These are phyloP conservation scores for Sarocladium oryzae DNA, from an alignment of 2,329 filamentous ascomycete genomes.

Conservation along the genomic window DNA sequence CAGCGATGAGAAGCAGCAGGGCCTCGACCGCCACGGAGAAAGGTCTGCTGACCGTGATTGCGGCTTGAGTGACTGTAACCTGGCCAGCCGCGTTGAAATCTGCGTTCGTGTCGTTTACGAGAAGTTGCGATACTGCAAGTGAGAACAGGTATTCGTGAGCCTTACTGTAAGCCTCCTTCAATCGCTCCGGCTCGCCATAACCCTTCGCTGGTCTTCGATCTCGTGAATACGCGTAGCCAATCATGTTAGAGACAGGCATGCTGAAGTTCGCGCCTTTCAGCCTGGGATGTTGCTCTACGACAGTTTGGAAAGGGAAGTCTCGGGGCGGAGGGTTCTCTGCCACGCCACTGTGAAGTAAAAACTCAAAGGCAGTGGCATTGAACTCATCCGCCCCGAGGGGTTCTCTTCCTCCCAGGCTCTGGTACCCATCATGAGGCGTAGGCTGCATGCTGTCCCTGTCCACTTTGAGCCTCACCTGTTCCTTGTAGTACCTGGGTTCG, in stretches of 20 bases:
- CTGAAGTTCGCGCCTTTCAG: slow-evolving; percentile 12
- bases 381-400: slow-evolving; percentile 20
- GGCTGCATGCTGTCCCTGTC: background rate
- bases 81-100: background rate
- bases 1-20: slow-evolving; percentile 17
- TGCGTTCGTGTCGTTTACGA: slow-evolving; percentile 14
- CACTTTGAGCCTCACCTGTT: slow-evolving; percentile 31
- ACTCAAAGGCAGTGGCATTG: slow-evolving; percentile 28
- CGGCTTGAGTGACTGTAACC: slow-evolving; percentile 16
- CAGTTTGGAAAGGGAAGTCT: slow-evolving; percentile 19
- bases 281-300: slow-evolving; percentile 21
- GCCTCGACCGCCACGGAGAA: slow-evolving; percentile 25
- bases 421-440: background rate
- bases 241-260: slow-evolving; percentile 24
- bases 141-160: slow-evolving; percentile 28
- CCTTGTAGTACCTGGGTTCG: slow-evolving; percentile 36
- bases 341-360: slow-evolving; percentile 23
- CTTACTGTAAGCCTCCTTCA: slow-evolving; percentile 15
- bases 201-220: background rate
- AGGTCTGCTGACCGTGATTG: slow-evolving; percentile 25
- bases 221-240: slow-evolving; percentile 24
- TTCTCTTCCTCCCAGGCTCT: slow-evolving; percentile 4
- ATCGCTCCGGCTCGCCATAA: background rate
- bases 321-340: background rate
- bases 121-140: slow-evolving; percentile 13